Percentiles rank a stretch among this genome's conserved stretches.
These are phyloP conservation scores for Hypoxylon sp. DNA, from an alignment of 2,329 filamentous ascomycete genomes.

Conservation along the genomic window DNA sequence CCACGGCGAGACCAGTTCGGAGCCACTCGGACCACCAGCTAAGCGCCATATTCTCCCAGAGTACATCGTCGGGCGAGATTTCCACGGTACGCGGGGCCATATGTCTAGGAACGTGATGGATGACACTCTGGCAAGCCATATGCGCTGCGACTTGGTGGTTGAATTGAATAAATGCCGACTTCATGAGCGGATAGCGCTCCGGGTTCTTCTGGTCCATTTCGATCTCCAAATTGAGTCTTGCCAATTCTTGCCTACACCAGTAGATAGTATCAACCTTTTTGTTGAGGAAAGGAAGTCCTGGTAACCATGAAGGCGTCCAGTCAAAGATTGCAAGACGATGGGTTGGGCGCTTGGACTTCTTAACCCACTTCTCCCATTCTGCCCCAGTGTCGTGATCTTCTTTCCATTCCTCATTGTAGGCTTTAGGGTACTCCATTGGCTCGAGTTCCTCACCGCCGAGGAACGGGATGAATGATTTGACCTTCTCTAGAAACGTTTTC, in stretches of 20 bases:
- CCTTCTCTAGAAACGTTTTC: slow-evolving; percentile 66
- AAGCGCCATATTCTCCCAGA: slow-evolving; percentile 98
- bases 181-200: slow-evolving; percentile 92
- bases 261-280: slow-evolving; percentile 97
- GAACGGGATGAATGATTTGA: slow-evolving; percentile 67
- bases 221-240: slow-evolving; percentile 90
- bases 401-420: slow-evolving; percentile 72
- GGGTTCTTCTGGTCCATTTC: slow-evolving; percentile 89
- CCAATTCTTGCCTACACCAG: slow-evolving; percentile 88
- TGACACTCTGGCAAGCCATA: slow-evolving; percentile 95
- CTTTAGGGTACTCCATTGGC: slow-evolving; percentile 70
- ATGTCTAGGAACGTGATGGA: slow-evolving; percentile 90
- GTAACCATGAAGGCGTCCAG: slow-evolving; percentile 76
- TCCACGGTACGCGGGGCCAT: slow-evolving; percentile 96
- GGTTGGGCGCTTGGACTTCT: slow-evolving; percentile 85
- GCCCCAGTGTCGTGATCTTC: slow-evolving; percentile 74
- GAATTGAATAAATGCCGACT: slow-evolving; percentile 97
- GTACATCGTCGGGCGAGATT: slow-evolving; percentile 90
- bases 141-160: slow-evolving; percentile 97
- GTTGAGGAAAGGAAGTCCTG: slow-evolving; percentile 82
- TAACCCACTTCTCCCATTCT: slow-evolving; percentile 86
- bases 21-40: slow-evolving; percentile 93
- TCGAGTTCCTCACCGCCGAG: slow-evolving; percentile 61
- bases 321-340: slow-evolving; percentile 78
- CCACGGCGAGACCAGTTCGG: slow-evolving; percentile 75